Conservation (phyloP, 208 protist genomes). For the Leishmania arabica region DNA sequence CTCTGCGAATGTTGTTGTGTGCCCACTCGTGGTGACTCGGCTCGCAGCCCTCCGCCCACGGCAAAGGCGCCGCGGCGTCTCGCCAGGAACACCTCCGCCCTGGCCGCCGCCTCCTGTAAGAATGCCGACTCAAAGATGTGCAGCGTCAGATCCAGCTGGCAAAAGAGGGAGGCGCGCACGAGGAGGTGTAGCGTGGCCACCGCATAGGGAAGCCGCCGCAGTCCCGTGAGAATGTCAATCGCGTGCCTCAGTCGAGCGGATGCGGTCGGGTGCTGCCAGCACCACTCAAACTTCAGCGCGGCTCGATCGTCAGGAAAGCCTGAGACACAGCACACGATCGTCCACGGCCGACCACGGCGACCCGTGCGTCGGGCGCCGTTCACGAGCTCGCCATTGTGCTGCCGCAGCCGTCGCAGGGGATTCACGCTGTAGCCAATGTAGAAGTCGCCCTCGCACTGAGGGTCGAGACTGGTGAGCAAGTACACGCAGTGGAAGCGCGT, state of each 20-base stretch:
- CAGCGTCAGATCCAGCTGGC: conserved; percentile 67
- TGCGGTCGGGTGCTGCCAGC: conserved; percentile 90
- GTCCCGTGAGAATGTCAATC: conserved; percentile 30
- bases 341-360: conserved; percentile 87
- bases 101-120: conserved; percentile 37
- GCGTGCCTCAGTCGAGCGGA: conserved; percentile 58
- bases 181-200: conserved; percentile 66
- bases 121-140: conserved; percentile 67
- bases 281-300: conserved; percentile 96
- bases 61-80: not conserved
- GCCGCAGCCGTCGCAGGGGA: conserved; percentile 88
- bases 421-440: conserved; percentile 96
- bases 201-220: conserved; percentile 58
- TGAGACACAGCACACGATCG: conserved; percentile 89
- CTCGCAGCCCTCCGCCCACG: not conserved
- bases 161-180: conserved; percentile 59
- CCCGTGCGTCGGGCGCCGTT: conserved; percentile 88
- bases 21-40: not conserved
- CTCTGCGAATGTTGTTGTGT: not conserved
- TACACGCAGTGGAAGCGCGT: conserved; percentile 92
- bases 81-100: conserved; percentile 23
- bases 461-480: conserved; percentile 82
- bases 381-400: conserved; percentile 95
- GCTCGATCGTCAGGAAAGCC: conserved; percentile 91
- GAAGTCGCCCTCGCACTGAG: conserved; percentile 54